phyloP scores from a whole-genome alignment of 306 rosid species.

The Prunus armeniaca region DNA sequence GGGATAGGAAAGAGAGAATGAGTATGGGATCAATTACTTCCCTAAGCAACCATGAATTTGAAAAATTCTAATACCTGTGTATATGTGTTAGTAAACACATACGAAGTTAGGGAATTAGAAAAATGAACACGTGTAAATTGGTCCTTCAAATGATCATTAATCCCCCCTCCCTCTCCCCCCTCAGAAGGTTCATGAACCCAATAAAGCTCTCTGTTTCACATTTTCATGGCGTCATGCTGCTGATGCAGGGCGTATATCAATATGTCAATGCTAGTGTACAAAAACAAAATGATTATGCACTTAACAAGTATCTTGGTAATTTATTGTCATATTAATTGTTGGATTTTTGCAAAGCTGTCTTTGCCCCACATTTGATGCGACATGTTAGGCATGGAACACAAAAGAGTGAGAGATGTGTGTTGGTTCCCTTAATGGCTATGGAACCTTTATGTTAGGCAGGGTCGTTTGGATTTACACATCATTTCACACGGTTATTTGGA shows the following conservation, averaged over 20 bases:
- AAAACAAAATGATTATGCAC: neutral
- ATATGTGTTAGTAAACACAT: too few species aligned
- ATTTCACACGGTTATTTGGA: neutral
- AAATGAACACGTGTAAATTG: neutral
- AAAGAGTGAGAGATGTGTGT: neutral
- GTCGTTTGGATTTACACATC: neutral
- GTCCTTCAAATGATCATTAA: neutral
- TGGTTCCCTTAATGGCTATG: neutral
- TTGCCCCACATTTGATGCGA: neutral
- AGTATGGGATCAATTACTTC: too few species aligned
- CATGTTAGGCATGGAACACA: constrained; percentile 2
- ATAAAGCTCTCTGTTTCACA: neutral
- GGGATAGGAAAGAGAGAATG: too few species aligned
- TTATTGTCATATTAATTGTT: neutral
- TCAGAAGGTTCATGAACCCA: neutral
- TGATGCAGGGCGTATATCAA: neutral
- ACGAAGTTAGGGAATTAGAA: too few species aligned
- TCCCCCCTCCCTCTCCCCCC: neutral
- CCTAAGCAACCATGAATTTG: too few species aligned
- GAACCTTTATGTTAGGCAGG: neutral
- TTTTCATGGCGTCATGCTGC: neutral
- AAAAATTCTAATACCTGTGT: too few species aligned
- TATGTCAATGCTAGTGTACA: neutral
- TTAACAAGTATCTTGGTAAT: neutral
- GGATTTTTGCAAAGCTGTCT: neutral